Percentiles rank a stretch among this genome's conserved stretches.
These are phyloP conservation scores for Larix kaempferi DNA, from an alignment of 75 land plant species.

Conservation along the genomic window DNA sequence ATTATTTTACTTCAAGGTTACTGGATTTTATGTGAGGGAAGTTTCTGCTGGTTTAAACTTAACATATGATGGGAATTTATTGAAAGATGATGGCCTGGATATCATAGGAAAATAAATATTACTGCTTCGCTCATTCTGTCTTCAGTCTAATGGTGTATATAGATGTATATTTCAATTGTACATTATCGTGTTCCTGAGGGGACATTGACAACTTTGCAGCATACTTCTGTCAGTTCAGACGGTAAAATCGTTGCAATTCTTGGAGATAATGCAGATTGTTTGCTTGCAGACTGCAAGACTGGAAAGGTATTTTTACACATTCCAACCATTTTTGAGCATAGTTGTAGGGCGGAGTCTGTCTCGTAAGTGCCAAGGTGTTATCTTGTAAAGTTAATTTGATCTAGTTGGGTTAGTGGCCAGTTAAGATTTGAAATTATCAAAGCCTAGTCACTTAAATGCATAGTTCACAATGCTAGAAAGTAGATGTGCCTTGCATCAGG, in stretches of 20 bases:
- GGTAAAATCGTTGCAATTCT: slow-evolving; percentile 80
- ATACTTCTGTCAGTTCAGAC: slow-evolving; percentile 86
- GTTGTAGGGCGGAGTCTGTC: neutral
- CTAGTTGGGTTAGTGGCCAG: neutral
- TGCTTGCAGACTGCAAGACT: slow-evolving; percentile 72
- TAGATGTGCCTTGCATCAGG: neutral
- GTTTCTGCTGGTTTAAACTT: neutral
- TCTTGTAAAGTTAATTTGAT: neutral
- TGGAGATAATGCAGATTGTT: slow-evolving; percentile 84
- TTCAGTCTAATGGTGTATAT: neutral
- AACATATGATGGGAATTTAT: neutral
- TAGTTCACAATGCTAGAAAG: neutral
- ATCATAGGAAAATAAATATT: neutral
- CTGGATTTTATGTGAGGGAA: neutral
- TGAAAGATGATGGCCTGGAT: neutral
- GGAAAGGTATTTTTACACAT: slow-evolving; percentile 66
- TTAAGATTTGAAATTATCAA: neutral
- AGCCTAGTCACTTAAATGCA: neutral
- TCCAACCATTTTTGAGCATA: neutral
- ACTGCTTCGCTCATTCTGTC: neutral
- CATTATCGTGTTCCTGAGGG: neutral
- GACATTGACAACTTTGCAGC: slow-evolving; percentile 34
- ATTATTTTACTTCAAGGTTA: neutral
- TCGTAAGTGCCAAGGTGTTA: neutral
- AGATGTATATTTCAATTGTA: neutral